Evolutionary conservation across 2,329 filamentous ascomycete species (phyloP).

Genomic region (Venturia pyrina): DNA sequence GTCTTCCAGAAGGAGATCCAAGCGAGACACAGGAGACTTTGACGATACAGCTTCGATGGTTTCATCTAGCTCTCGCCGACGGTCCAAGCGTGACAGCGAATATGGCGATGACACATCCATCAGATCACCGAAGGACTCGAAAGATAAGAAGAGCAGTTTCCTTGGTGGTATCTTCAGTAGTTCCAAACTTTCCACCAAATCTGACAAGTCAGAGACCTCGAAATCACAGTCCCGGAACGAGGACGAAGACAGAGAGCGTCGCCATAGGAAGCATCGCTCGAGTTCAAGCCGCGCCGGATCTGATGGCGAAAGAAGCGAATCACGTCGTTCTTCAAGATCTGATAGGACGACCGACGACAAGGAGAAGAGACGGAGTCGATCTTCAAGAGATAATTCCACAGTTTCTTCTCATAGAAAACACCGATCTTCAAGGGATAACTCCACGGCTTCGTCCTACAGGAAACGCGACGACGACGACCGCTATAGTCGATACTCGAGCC

Average conservation of each 20-base stretch:
- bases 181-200: conserved; percentile 27
- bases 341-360: conserved; percentile 21
- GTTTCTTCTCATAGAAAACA: conserved; percentile 14
- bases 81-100: conserved; percentile 21
- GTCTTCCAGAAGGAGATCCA: not conserved
- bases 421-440: conserved; percentile 16
- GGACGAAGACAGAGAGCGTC: conserved; percentile 29
- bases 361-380: conserved; percentile 31
- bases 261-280: conserved; percentile 34
- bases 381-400: conserved; percentile 13
- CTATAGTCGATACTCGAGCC: conserved; percentile 9
- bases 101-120: conserved; percentile 9
- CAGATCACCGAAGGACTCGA: conserved; percentile 16
- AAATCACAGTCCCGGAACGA: conserved; percentile 24
- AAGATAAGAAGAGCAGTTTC: conserved; percentile 36
- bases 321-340: conserved; percentile 21
- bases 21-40: not conserved
- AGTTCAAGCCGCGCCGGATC: conserved; percentile 28
- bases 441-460: conserved; percentile 14
- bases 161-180: conserved; percentile 35
- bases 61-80: conserved; percentile 12
- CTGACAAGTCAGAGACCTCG: conserved; percentile 20
- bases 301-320: conserved; percentile 19
- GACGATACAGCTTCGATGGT: conserved; percentile 2
- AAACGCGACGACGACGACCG: conserved; percentile 10